Evolutionary conservation across 805 yeast genomes (phyloP).

Genomic region (Nakazawaea peltata): DNA sequence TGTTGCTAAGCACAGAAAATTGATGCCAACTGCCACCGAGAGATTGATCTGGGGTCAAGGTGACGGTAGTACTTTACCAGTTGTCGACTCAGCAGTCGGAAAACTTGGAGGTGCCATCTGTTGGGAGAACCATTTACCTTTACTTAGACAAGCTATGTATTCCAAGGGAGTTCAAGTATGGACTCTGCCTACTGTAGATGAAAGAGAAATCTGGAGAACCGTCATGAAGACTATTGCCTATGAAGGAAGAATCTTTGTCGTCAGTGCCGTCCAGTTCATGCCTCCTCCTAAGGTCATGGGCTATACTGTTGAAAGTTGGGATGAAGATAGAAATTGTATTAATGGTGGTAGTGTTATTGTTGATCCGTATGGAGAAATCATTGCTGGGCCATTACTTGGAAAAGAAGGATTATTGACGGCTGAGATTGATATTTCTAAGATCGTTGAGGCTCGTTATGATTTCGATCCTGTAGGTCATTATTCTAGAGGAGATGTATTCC

Average conservation of each 20-base stretch:
- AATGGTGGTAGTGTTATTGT: slow-evolving; percentile 33
- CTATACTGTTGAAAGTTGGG: slow-evolving; percentile 21
- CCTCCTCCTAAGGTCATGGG: slow-evolving; percentile 19
- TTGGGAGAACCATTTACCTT: slow-evolving; percentile 39
- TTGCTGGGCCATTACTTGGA: slow-evolving; percentile 34
- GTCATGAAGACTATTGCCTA: slow-evolving; percentile 32
- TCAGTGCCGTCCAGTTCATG: slow-evolving; percentile 33
- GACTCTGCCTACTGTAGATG: slow-evolving; percentile 38
- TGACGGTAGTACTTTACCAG: slow-evolving; percentile 35
- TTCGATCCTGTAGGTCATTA: slow-evolving; percentile 37
- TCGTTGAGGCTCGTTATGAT: slow-evolving; percentile 31
- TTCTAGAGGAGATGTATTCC: slow-evolving; percentile 34
- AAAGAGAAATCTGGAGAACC: slow-evolving; percentile 34
- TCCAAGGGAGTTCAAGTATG: slow-evolving; percentile 33
- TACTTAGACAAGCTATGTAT: slow-evolving; percentile 31
- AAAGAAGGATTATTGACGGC: slow-evolving; percentile 32
- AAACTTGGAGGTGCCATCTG: slow-evolving; percentile 38
- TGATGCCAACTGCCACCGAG: slow-evolving; percentile 37
- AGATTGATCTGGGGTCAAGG: slow-evolving; percentile 38
- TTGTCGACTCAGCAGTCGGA: slow-evolving; percentile 26
- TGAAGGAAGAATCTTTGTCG: slow-evolving; percentile 32
- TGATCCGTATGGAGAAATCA: slow-evolving; percentile 32
- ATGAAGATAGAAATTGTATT: slow-evolving; percentile 23
- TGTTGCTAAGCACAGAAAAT: slow-evolving; percentile 34
- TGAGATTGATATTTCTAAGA: slow-evolving; percentile 29